Evolutionary conservation across 345 rosid genomes (phyloP), one percentile per base, ranked within the genome.

Genomic region (Psidium friedrichsthalianum): DNA sequence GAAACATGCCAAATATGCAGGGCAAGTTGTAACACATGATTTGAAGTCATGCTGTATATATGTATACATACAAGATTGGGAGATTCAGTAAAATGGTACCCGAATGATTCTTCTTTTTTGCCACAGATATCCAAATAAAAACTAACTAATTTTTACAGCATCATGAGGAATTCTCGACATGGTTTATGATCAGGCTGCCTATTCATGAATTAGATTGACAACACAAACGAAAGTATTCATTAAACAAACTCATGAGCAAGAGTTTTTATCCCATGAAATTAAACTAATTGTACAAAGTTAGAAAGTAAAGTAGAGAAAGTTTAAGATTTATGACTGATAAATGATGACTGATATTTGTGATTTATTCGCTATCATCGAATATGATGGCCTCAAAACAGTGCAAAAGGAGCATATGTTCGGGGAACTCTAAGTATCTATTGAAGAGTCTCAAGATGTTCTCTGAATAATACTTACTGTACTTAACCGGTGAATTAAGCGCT

Each of bases 401-500:
- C 80, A 69, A 24, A 69, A 69, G 80, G 25, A 36, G 47, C 25
- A 69, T 69, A 36, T 18, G 24, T 18, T 36, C 20, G 47, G 47
- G 47, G 24, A 36, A 69, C 78, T 69, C 78, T 10, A 36, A 13
- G 78, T 18, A 9, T 69, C 47, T 36, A 20, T 32, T 36, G 47
- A 47, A 36, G 47, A 18, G 1, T 32, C 80, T 42, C 80, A 5
- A 69, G 80, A 57, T 36, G 42, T 76, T 74, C 2, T 54, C 49
- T 40, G n/a, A 5, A 22, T 61, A 83, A 44, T 76, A 89, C 98
- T 93, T 89, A 97, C 99, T 76, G 87, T 87, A 85, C 98, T 92
- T 56, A 97, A 89, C 51, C 93, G 93, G 87, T 94, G 94, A 86
- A 96, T 97, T 13, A 94, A 90, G 81, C 98, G 98, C 87, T 97